Base-by-base conservation (phyloP, 2,329 filamentous ascomycete species). In the Cryphonectria parasitica region DNA sequence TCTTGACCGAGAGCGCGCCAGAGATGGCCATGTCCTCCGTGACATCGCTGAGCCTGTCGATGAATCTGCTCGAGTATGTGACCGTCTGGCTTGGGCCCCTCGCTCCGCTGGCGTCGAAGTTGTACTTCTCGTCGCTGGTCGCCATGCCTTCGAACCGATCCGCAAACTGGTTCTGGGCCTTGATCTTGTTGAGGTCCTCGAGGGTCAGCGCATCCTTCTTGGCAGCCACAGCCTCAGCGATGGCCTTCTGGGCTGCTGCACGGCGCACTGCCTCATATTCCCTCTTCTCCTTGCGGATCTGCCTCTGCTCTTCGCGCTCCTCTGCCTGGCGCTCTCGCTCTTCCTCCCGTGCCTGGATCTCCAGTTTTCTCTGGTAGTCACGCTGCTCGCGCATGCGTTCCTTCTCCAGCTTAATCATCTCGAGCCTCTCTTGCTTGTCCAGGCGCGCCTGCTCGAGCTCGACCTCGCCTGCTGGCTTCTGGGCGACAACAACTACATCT, bases 21-120 rank as follows among this genome's bases (percentile, higher is more conserved):
- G 60, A 62, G 34, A 62, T 62, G 22, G 60, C 28, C 60, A 62
- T 62, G 34, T 62, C 60, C 8, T 62, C 60, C 17, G 60, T 62
- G 31, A 62, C 60, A 17, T 62, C 60, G 60, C 60, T 62, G 34
- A 62, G 34, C 34, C 60, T 22, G 60, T 62, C 60, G 31, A 62
- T 39, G 60, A 62, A 62, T 6, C 60, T 36, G 34, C 60, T 62
- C 17, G 60, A 62, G 60, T 62, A 62, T 17, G 60, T 62, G 31
- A 62, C 60, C 17, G 60, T 62, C 60, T 62, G 60, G 60, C 60
- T 62, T 3, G 60, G 60, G 1, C 60, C 60, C 10, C 60, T 36
- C 31, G 31, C 34, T 8, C 60, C 60, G 22, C 31, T n/a, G 22
- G 60, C 31, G 34, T 62, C 60, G 60, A 62, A 62, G 15, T 8